Conservation (phyloP, 139 green algal species). For the Picochlorum sp. region DNA sequence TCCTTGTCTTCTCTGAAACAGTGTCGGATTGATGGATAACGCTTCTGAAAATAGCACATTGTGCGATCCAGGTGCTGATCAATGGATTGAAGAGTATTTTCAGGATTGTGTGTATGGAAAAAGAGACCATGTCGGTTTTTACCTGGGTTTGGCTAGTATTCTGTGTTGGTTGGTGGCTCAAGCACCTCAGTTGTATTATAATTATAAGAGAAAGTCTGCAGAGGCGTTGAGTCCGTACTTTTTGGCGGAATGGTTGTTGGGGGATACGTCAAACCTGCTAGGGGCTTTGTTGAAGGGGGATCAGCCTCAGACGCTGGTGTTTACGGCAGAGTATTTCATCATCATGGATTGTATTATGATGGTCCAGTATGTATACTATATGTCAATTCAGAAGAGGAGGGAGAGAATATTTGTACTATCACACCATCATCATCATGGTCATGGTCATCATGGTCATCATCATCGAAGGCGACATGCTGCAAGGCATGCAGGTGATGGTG, state of each 20-base stretch:
- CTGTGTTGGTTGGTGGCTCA: slow-evolving; percentile 57
- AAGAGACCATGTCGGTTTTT: slow-evolving; percentile 59
- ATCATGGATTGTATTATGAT: slow-evolving; percentile 20
- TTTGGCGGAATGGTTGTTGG: slow-evolving; percentile 74
- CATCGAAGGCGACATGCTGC: background rate
- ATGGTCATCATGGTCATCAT: background rate
- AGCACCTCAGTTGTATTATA: slow-evolving; percentile 74
- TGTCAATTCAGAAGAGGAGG: slow-evolving; percentile 11
- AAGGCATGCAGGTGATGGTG: background rate
- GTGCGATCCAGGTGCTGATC: slow-evolving; percentile 17
- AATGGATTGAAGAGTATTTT: slow-evolving; percentile 20
- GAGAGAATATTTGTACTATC: slow-evolving; percentile 13
- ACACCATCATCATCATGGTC: slow-evolving; percentile 6
- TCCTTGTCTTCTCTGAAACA: no score
- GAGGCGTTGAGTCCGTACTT: slow-evolving; percentile 80
- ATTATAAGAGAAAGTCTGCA: slow-evolving; percentile 61
- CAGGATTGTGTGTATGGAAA: slow-evolving; percentile 24
- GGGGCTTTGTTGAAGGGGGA: slow-evolving; percentile 72
- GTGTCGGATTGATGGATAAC: background rate
- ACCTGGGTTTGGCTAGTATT: slow-evolving; percentile 37
- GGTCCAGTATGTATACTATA: slow-evolving; percentile 31
- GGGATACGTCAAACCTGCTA: slow-evolving; percentile 68
- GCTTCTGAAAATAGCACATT: background rate
- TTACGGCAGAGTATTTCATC: slow-evolving; percentile 52
- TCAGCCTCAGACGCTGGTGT: slow-evolving; percentile 66